Base-by-base conservation (phyloP, 2,329 filamentous ascomycete species). In the Arthrobotrys entomopaga region DNA sequence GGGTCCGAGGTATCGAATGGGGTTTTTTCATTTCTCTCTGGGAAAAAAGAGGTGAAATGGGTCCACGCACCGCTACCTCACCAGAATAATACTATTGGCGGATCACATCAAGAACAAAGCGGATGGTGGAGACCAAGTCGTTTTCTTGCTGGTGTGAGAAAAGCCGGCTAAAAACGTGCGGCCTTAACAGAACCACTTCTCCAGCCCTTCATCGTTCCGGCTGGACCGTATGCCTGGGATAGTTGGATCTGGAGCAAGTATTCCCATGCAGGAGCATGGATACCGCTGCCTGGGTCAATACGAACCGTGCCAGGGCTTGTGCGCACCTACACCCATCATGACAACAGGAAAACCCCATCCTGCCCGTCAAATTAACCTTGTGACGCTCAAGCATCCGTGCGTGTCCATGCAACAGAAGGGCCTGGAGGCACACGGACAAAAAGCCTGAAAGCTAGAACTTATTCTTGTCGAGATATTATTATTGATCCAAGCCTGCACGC, bases 111-210 rank as follows among this genome's bases (percentile, higher is more conserved):
- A 59, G 43, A 74, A 63, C 26, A 40, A 58, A 42, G 34, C 48
- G 61, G 54, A 49, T 52, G 11, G 61, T 66, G 61, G 70, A 34
- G 50, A 52, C 56, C 70, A 52, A 57, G 60, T 66, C 49, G 22
- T 46, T 34, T 34, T 54, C 19, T 42, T 46, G n/a, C 24, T 53
- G 29, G 15, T 50, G 15, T 50, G 16, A 46, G 15, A 59, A 49
- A 70, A 61, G 61, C 70, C 70, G 70, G 70, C 63, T 74, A 74
- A 74, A 73, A 74, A 67, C 61, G 57, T 74, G 70, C 22, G 63
- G 56, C 20, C 70, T 61, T 50, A 66, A 49, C 60, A 73, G 60
- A 73, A 73, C 60, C 67, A 65, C 49, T 53, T 57, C 58, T 65
- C 42, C 16, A 22, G 19, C 22, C 20, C 49, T 72, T 63, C 29